These are phyloP conservation scores for Hydnum rufescens DNA, from an alignment of 768 basidiomycete genomes.

Conservation along the genomic window DNA sequence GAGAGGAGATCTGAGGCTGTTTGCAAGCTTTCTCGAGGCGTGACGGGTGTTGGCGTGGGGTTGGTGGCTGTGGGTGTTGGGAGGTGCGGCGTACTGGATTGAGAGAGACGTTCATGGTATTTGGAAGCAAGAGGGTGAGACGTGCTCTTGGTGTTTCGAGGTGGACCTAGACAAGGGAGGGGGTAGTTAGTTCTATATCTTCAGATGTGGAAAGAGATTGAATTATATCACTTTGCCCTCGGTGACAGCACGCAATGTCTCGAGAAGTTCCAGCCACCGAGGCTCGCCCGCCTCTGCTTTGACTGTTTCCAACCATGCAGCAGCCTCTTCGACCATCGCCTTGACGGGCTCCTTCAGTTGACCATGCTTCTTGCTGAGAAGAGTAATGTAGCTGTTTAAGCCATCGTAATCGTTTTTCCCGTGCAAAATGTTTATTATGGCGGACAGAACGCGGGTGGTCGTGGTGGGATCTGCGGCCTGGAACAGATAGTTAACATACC, in stretches of 20 bases:
- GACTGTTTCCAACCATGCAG: constrained; percentile 65
- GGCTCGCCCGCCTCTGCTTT: constrained; percentile 44
- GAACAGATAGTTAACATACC: not conserved
- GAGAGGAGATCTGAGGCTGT: constrained; percentile 81
- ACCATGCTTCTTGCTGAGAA: constrained; percentile 88
- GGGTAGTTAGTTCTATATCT: no score
- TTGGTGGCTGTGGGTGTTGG: constrained; percentile 11
- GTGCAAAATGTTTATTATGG: constrained; percentile 52
- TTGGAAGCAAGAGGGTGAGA: constrained; percentile 74
- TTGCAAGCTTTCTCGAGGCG: constrained; percentile 42
- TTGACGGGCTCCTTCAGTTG: constrained; percentile 83
- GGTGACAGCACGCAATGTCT: constrained; percentile 76
- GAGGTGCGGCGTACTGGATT: constrained; percentile 25
- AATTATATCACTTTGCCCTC: constrained; percentile 70
- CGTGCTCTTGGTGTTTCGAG: constrained; percentile 91
- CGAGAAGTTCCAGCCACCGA: constrained; percentile 71
- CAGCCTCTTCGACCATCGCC: constrained; percentile 73
- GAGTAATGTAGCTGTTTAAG: constrained; percentile 45
- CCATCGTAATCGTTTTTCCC: constrained; percentile 46
- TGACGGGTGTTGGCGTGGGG: constrained; percentile 19
- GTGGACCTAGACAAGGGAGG: constrained; percentile 47
- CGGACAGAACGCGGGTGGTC: constrained; percentile 70
- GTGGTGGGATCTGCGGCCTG: constrained; percentile 86
- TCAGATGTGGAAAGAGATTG: not conserved
- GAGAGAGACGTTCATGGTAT: constrained; percentile 58